phyloP scores from a whole-genome alignment of 805 yeast species.

The Monosporozyma unispora region DNA sequence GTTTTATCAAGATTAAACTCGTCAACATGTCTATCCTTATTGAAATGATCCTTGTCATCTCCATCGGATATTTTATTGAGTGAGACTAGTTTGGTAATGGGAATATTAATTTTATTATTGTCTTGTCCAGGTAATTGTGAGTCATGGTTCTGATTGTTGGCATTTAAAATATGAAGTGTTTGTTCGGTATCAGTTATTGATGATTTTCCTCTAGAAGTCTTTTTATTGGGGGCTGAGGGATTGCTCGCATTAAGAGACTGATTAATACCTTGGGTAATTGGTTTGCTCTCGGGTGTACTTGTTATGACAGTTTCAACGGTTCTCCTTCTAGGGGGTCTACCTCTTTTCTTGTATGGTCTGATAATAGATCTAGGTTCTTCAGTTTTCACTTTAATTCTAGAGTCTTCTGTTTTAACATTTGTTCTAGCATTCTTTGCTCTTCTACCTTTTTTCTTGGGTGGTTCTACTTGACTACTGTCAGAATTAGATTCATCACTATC shows the following conservation, averaged over 20 bases:
- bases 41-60: background rate
- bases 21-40: background rate
- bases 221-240: background rate
- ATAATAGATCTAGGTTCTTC: background rate
- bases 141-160: background rate
- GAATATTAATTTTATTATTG: background rate
- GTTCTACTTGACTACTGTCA: background rate
- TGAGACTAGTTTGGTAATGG: background rate
- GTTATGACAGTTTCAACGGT: conserved; percentile 23
- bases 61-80: background rate
- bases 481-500: background rate
- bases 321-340: conserved; percentile 30
- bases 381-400: background rate
- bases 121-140: background rate
- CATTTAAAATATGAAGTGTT: background rate
- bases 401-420: background rate
- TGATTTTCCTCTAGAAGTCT: background rate
- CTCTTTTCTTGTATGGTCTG: conserved; percentile 19
- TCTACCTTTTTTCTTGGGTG: background rate
- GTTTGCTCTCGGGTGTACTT: conserved; percentile 3
- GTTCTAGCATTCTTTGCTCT: background rate
- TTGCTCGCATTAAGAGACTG: background rate
- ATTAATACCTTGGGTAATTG: too few relatives aligned
- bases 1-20: background rate
- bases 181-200: background rate